Percentiles rank a stretch among this genome's conserved stretches.
Evolutionary conservation across 1,139 yeast species (phyloP).

Genomic region (Pichia sp.): DNA sequence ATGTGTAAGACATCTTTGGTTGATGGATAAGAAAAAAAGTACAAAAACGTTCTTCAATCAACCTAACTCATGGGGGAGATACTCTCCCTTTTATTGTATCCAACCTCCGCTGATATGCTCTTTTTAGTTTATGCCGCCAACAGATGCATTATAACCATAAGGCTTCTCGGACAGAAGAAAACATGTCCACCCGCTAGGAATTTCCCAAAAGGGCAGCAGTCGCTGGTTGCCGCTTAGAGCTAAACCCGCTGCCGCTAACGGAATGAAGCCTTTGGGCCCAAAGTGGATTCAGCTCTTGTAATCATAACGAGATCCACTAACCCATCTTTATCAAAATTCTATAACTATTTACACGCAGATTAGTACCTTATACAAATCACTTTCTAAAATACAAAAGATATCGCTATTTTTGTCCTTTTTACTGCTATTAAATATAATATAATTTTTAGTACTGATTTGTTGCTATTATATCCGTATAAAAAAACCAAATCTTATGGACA

Average conservation of each 20-base stretch:
- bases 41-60: background rate
- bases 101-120: background rate
- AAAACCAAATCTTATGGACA: conserved; percentile 46
- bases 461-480: background rate
- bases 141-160: background rate
- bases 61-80: background rate
- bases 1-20: conserved; percentile 31
- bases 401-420: background rate
- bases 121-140: background rate
- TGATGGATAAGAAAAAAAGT: background rate
- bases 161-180: background rate
- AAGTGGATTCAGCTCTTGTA: too few relatives aligned
- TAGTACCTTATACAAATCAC: background rate
- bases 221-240: background rate
- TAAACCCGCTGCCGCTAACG: background rate
- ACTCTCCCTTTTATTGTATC: background rate
- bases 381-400: background rate
- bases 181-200: background rate
- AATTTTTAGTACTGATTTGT: background rate
- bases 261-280: background rate
- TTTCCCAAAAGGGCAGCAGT: background rate
- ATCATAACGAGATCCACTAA: too few relatives aligned
- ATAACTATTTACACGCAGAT: background rate
- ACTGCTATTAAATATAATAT: background rate
- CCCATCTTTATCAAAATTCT: too few relatives aligned